These are phyloP conservation scores for Kurtzmaniella quercitrusa DNA, from an alignment of 1,139 yeast species.

Conservation along the genomic window DNA sequence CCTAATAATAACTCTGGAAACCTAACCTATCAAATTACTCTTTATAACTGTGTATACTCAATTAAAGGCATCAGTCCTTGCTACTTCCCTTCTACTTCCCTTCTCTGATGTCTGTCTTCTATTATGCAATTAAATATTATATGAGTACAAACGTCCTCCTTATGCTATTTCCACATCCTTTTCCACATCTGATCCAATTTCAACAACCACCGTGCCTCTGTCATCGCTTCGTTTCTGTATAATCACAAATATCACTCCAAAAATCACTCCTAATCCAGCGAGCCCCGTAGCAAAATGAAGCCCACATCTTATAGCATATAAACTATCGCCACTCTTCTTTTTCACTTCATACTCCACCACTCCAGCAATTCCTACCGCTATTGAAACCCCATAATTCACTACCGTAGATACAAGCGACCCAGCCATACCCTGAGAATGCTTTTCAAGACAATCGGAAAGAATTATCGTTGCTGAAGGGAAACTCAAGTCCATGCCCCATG, in stretches of 20 bases:
- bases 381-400: slow-evolving; percentile 50
- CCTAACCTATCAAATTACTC: too few relatives aligned
- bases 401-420: slow-evolving; percentile 54
- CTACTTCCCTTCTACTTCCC: too few relatives aligned
- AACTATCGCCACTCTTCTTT: slow-evolving; percentile 15
- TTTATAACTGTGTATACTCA: too few relatives aligned
- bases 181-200: background rate
- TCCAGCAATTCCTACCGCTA: slow-evolving; percentile 48
- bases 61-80: too few relatives aligned
- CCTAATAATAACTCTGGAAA: too few relatives aligned
- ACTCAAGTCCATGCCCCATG: slow-evolving; percentile 59
- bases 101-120: too few relatives aligned
- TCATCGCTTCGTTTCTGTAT: slow-evolving; percentile 17
- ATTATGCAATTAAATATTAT: background rate
- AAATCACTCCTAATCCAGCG: slow-evolving; percentile 30
- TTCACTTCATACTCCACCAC: slow-evolving; percentile 41
- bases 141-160: background rate
- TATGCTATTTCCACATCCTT: background rate
- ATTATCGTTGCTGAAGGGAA: slow-evolving; percentile 56
- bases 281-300: slow-evolving; percentile 38
- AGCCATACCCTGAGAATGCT: slow-evolving; percentile 56
- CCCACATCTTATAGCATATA: slow-evolving; percentile 42
- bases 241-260: slow-evolving; percentile 25
- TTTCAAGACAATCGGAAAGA: slow-evolving; percentile 46
- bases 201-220: slow-evolving; percentile 8